A percentile compares a stretch with the other conserved stretches of the same genome.
Conservation (phyloP, 2,329 filamentous ascomycete genomes). For the Elsinoe ampelina region DNA sequence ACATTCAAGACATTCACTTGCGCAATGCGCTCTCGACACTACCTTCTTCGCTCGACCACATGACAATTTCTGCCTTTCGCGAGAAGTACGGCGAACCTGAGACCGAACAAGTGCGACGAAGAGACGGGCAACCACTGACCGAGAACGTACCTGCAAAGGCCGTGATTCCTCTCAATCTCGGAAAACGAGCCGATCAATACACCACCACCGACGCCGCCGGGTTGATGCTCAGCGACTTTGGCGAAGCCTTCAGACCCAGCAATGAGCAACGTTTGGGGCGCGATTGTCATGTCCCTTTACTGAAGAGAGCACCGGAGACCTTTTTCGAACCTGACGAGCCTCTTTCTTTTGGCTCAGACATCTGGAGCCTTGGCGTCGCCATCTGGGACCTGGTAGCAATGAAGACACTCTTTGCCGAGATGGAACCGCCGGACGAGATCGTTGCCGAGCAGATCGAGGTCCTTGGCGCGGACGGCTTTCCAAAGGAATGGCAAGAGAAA, state of each 20-base stretch:
- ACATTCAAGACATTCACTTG: background rate
- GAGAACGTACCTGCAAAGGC: background rate
- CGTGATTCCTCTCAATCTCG: background rate
- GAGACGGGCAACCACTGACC: background rate
- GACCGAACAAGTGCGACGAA: background rate
- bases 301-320: background rate
- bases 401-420: background rate
- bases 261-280: background rate
- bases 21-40: background rate
- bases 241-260: background rate
- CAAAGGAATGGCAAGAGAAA: background rate
- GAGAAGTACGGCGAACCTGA: conserved; percentile 1
- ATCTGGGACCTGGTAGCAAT: conserved; percentile 1
- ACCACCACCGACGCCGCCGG: background rate
- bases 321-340: background rate
- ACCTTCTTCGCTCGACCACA: background rate
- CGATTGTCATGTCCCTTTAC: background rate
- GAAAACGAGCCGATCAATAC: background rate
- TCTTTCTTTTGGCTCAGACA: background rate
- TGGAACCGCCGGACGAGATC: background rate
- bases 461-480: background rate
- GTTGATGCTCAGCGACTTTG: background rate
- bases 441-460: background rate
- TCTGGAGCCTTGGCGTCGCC: conserved; percentile 1
- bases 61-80: background rate